Evolutionary conservation across 2,329 filamentous ascomycete genomes (phyloP), one percentile per base, ranked within the genome.

Genomic region (Clonostachys rosea): DNA sequence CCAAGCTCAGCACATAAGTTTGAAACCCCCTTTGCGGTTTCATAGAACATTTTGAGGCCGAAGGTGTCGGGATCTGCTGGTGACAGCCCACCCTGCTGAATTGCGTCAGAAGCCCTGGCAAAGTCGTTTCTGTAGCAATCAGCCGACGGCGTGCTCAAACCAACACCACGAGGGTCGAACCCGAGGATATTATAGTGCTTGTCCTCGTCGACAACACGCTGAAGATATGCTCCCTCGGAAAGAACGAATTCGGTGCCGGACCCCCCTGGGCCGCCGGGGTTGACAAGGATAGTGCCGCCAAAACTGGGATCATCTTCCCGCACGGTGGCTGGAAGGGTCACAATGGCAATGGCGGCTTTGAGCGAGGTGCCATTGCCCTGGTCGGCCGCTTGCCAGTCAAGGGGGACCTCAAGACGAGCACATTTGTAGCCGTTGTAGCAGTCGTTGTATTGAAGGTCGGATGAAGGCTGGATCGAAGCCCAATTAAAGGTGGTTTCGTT

Each of bases 181-280:
- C 64, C 64, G 5, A 75, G 51, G 13, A 73, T 60, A 46, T 71
- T 68, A 40, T 70, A 70, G 49, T 70, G 66, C 6, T 57, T 59
- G 24, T 49, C 52, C 13, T 56, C 59, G 5, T 56, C 55, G 8
- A 46, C 54, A 30, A 55, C 47, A 33, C 46, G 34, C 40, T 64
- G 69, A 11, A 72, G 48, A n/a, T 44, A 17, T 3, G 42, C 47
- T n/a, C 61, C 70, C 4, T 24, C 37, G 2, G 5, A 4, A 7
- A 63, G 53, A 6, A 66, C 34, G 12, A 64, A 52, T 0, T 34
- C 36, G 4, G 71, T 60, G 13, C 73, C 72, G 1, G 67, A 69
- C 16, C 59, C 65, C 24, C 71, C 68, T 0, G 72, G 72, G 0
- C 73, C 73, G 40, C 73, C 73, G 0, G 71, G 71, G 58, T 74